These are phyloP conservation scores for Plicaturopsis crispa DNA, from an alignment of 768 basidiomycete species.

Conservation along the genomic window DNA sequence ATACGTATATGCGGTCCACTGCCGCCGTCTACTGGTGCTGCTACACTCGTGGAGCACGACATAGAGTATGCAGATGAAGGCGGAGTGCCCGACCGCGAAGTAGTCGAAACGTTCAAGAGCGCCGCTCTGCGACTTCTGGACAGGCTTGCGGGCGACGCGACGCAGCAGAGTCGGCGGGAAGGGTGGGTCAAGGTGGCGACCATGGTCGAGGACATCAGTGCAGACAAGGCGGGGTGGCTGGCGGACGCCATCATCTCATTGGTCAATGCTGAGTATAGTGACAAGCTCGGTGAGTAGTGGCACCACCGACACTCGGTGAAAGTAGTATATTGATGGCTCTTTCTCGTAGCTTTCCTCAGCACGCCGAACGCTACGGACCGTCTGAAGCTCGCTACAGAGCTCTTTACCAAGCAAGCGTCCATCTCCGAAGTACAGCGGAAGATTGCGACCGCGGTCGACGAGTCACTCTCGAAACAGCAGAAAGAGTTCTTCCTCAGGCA, in stretches of 20 bases:
- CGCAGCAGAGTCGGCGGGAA: slow-evolving; percentile 46
- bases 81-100: slow-evolving; percentile 40
- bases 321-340: no score
- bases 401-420: slow-evolving; percentile 69
- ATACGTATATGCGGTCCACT: slow-evolving; percentile 44
- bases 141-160: slow-evolving; percentile 39
- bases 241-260: slow-evolving; percentile 66
- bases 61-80: slow-evolving; percentile 25
- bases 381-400: slow-evolving; percentile 56
- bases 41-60: slow-evolving; percentile 15
- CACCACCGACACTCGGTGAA: no score
- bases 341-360: slow-evolving; percentile 46
- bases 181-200: slow-evolving; percentile 60
- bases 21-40: slow-evolving; percentile 13
- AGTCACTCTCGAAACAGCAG: slow-evolving; percentile 81
- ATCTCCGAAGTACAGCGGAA: slow-evolving; percentile 78
- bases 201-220: slow-evolving; percentile 68
- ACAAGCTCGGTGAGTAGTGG: slow-evolving; percentile 55
- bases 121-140: slow-evolving; percentile 63
- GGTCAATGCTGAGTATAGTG: slow-evolving; percentile 51
- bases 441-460: slow-evolving; percentile 74
- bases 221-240: slow-evolving; percentile 61
- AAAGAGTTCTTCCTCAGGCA: slow-evolving; percentile 84
- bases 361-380: slow-evolving; percentile 55
- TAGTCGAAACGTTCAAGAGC: slow-evolving; percentile 60